phyloP scores from a whole-genome alignment of 768 basidiomycete genomes.

The Boletus rubescentipes region DNA sequence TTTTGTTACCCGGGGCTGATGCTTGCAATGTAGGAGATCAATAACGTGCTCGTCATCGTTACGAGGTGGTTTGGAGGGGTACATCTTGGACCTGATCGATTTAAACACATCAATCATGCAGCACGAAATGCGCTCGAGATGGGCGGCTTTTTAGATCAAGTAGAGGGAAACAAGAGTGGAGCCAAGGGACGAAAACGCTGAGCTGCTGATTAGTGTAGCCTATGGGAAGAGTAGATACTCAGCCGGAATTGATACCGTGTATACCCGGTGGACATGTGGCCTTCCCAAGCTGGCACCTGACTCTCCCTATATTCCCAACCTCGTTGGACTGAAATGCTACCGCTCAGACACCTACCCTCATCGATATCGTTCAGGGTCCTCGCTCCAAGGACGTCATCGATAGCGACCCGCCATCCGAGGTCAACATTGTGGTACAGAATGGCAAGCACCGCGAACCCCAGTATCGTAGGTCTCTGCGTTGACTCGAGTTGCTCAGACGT shows the following conservation, averaged over 20 bases:
- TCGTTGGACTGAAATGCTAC: conserved; percentile 11
- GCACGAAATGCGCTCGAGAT: conserved; percentile 87
- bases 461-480: conserved; percentile 31
- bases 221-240: neutral
- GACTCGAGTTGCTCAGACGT: neutral
- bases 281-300: conserved; percentile 13
- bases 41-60: conserved; percentile 86
- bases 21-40: conserved; percentile 54
- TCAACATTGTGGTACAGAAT: conserved; percentile 41
- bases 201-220: neutral
- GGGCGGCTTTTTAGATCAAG: conserved; percentile 77
- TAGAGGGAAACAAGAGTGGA: conserved; percentile 28
- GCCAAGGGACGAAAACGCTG: conserved; percentile 31
- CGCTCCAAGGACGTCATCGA: conserved; percentile 11
- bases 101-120: conserved; percentile 94
- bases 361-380: conserved; percentile 21
- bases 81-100: conserved; percentile 84
- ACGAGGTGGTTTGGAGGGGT: conserved; percentile 94
- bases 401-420: conserved; percentile 2
- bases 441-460: conserved; percentile 46
- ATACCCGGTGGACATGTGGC: neutral
- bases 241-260: neutral
- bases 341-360: conserved; percentile 12
- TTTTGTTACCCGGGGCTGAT: neutral
- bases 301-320: neutral